Percentiles rank a stretch among this genome's conserved stretches.
Evolutionary conservation across 345 rosid genomes (phyloP).

Genomic region (Excoecaria agallocha): DNA sequence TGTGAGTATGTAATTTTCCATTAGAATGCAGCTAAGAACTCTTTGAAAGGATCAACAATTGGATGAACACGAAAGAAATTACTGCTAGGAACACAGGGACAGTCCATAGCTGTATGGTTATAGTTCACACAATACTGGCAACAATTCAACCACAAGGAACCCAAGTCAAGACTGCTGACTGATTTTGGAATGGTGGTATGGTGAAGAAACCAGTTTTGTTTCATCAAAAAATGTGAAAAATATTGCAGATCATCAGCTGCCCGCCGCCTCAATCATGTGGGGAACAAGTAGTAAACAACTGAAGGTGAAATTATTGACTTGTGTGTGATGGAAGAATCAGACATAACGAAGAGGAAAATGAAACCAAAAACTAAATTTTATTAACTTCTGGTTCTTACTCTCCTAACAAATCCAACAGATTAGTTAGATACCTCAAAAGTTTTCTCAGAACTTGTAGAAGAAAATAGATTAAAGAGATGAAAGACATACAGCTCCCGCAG

Average conservation of each 20-base stretch:
- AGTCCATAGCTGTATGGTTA: not conserved
- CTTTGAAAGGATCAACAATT: not conserved
- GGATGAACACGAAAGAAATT: not conserved
- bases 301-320: too few species aligned
- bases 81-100: not conserved
- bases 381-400: not conserved
- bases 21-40: not conserved
- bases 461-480: conserved; percentile 14
- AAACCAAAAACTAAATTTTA: not conserved
- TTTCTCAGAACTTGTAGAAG: conserved; percentile 3
- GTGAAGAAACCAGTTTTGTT: too few species aligned
- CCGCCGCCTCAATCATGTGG: too few species aligned
- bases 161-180: too few species aligned
- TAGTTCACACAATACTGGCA: not conserved
- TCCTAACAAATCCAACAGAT: not conserved
- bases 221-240: not conserved
- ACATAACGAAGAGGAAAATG: not conserved
- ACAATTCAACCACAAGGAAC: too few species aligned
- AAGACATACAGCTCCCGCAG: conserved; percentile 64
- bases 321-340: too few species aligned
- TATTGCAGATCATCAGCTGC: too few species aligned
- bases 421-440: not conserved
- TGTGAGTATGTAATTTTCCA: not conserved
- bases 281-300: too few species aligned
- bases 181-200: not conserved